A percentile compares a stretch with the other conserved stretches of the same genome.
phyloP scores from a whole-genome alignment of 129 eudicot genomes.

The Deinandra increscens region DNA sequence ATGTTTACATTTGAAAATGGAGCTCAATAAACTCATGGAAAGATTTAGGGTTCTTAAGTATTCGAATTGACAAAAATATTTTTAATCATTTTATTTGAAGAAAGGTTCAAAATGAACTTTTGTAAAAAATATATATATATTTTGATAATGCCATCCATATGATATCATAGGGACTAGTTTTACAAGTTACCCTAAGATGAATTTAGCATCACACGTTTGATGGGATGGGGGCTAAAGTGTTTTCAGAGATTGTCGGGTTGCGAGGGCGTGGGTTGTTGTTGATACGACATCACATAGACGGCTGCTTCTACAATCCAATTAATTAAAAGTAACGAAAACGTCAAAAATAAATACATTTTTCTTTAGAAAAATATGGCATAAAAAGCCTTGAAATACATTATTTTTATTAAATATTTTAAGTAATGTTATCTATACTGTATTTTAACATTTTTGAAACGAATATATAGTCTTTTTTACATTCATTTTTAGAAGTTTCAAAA shows the following conservation, averaged over 20 bases:
- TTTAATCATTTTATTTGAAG: not conserved
- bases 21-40: no score
- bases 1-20: no score
- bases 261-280: constrained; percentile 12
- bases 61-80: not conserved
- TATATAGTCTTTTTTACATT: no score
- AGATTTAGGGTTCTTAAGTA: no score
- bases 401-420: no score
- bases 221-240: constrained; percentile 16
- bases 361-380: not conserved
- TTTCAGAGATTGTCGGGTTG: constrained; percentile 26
- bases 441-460: no score
- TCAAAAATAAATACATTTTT: not conserved
- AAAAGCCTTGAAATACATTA: not conserved
- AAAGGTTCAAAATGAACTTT: not conserved
- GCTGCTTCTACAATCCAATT: not conserved
- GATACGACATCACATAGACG: constrained; percentile 25
- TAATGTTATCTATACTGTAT: no score
- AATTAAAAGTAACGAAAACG: not conserved
- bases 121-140: not conserved
- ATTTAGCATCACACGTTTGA: constrained; percentile 14
- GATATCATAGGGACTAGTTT: constrained; percentile 8
- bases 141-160: constrained; percentile 2
- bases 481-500: no score
- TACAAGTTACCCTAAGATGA: constrained; percentile 5